Conservation (phyloP, 192 early-diverging fungal genomes). For the Coemansia reversa region DNA sequence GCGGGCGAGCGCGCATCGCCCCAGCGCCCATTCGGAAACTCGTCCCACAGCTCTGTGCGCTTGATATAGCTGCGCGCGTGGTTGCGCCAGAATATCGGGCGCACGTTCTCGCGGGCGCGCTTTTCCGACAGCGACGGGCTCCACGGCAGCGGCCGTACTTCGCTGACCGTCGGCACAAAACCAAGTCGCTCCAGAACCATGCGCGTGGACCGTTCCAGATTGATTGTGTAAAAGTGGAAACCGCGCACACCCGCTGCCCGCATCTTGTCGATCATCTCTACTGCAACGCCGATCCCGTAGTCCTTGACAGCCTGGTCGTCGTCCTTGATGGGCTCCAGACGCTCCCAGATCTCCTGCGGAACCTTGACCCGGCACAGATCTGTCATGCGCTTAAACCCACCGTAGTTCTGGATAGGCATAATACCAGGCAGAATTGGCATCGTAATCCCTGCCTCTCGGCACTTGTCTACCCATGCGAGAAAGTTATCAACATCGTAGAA, state of each 20-base stretch:
- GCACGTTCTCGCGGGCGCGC: constrained; percentile 91
- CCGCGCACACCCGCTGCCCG: constrained; percentile 69
- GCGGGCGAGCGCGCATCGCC: constrained; percentile 94
- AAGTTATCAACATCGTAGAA: constrained; percentile 93
- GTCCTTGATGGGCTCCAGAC: constrained; percentile 95
- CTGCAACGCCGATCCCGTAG: constrained; percentile 81
- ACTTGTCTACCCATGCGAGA: constrained; percentile 73
- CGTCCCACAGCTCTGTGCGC: constrained; percentile 93
- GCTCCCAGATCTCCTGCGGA: constrained; percentile 80
- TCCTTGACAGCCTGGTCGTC: constrained; percentile 96
- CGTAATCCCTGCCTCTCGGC: constrained; percentile 74
- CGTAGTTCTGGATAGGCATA: constrained; percentile 95
- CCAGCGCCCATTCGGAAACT: constrained; percentile 98
- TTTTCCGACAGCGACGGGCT: constrained; percentile 78
- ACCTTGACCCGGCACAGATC: constrained; percentile 82
- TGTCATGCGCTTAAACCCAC: constrained; percentile 90
- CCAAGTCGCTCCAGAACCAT: constrained; percentile 84
- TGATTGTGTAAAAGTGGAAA: constrained; percentile 96
- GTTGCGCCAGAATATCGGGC: constrained; percentile 99
- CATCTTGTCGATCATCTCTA: constrained; percentile 82
- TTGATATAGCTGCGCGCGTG: constrained; percentile 87
- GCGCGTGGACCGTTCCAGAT: constrained; percentile 85
- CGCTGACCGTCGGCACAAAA: constrained; percentile 72
- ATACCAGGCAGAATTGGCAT: constrained; percentile 90
- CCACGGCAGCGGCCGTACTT: constrained; percentile 62